Evolutionary conservation across 345 rosid genomes (phyloP).

Genomic region (Euphorbia tirucalli): DNA sequence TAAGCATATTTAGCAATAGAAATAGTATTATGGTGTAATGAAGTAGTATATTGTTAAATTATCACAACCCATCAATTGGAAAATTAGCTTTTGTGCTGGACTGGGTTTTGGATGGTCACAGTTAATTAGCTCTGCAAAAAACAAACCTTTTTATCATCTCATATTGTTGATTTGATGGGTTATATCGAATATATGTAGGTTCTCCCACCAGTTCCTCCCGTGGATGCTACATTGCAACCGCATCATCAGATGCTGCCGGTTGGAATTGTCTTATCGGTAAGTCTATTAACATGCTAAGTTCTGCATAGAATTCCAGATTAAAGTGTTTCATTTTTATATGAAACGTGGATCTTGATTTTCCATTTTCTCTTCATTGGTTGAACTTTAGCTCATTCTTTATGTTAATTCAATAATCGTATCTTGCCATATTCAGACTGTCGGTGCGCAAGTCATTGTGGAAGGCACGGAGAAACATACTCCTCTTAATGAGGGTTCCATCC

Average conservation of each 20-base stretch:
- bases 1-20: too few species aligned
- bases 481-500: constrained; percentile 75
- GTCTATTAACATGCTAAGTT: constrained; percentile 7
- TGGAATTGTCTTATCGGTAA: constrained; percentile 83
- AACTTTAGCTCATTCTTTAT: too few species aligned
- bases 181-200: constrained; percentile 35
- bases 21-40: too few species aligned
- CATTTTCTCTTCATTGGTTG: too few species aligned
- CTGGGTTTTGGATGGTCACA: background rate
- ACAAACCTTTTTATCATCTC: background rate
- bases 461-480: constrained; percentile 80
- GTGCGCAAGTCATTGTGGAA: constrained; percentile 79
- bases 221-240: constrained; percentile 53
- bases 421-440: constrained; percentile 47
- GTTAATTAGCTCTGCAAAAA: background rate
- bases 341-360: too few species aligned
- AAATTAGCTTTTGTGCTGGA: background rate
- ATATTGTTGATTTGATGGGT: background rate
- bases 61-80: too few species aligned
- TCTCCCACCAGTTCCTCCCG: constrained; percentile 81
- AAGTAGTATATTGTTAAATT: too few species aligned
- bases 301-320: background rate
- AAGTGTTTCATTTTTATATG: too few species aligned
- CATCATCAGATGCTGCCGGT: constrained; percentile 70
- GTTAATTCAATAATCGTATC: background rate